A percentile compares a stretch with the other conserved stretches of the same genome.
These are phyloP conservation scores for Phialemonium atrogriseum DNA, from an alignment of 2,329 filamentous ascomycete species.

Conservation along the genomic window DNA sequence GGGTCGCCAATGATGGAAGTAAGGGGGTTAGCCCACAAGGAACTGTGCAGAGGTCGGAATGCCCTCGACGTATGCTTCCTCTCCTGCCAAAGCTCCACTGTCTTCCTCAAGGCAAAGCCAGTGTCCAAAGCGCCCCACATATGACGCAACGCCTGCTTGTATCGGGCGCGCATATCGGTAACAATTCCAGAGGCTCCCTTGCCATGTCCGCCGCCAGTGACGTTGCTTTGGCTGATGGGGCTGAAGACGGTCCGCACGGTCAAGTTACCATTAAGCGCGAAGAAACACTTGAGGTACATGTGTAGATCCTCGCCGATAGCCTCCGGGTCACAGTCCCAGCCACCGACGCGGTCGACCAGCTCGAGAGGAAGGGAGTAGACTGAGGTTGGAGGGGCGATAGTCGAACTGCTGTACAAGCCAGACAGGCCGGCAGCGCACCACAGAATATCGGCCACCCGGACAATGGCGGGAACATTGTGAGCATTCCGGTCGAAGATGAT, in stretches of 20 bases:
- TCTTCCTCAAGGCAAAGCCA: constrained; percentile 54
- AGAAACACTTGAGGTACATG: constrained; percentile 75
- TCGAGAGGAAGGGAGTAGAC: constrained; percentile 64
- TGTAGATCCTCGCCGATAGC: constrained; percentile 70
- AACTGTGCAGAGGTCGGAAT: constrained; percentile 47
- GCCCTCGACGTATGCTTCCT: constrained; percentile 46
- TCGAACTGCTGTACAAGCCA: constrained; percentile 55
- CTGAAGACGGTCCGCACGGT: constrained; percentile 56
- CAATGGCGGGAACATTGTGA: constrained; percentile 56
- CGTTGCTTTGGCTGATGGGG: constrained; percentile 66
- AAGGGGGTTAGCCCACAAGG: constrained; percentile 22
- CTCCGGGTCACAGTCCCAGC: constrained; percentile 63
- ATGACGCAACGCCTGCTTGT: constrained; percentile 64
- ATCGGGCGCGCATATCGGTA: constrained; percentile 55
- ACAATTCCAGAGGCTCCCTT: constrained; percentile 44
- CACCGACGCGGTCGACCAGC: constrained; percentile 59
- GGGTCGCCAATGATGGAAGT: neutral
- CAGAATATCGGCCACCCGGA: constrained; percentile 63
- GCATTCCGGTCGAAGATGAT: constrained; percentile 70
- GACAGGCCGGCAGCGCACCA: constrained; percentile 66
- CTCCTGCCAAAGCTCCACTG: constrained; percentile 48
- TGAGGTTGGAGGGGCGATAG: constrained; percentile 61
- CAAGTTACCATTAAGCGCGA: constrained; percentile 61
- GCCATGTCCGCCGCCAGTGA: constrained; percentile 49
- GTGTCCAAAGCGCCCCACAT: constrained; percentile 70